Evolutionary conservation across 176 grass and related monocot genomes (phyloP), one percentile per base, ranked within the genome.

Genomic region (Oryza longistaminata): DNA sequence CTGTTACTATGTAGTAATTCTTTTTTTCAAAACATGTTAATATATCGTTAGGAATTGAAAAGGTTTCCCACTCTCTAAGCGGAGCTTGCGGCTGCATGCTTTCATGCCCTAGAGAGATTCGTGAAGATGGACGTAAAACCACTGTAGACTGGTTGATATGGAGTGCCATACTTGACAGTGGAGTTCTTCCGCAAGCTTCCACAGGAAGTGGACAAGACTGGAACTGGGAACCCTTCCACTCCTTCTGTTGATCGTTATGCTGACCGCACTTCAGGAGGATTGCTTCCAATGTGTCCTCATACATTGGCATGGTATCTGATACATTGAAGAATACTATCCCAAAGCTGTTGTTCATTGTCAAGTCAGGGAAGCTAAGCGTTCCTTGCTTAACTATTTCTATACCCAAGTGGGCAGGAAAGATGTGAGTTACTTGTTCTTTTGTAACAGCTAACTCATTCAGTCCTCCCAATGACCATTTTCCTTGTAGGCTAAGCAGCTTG

Each of bases 101-200:
- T 85, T 74, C 74, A 92, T 34, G 81, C 94, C 68, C 76, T 97
- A 9, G 94, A 97, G 64, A 94, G 85, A 83, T 97, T 46, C 90
- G 88, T 73, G 92, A 97, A 48, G 94, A 97, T 21, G 83, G 94
- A 34, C 85, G 86, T 19, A 97, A 94, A 82, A 97, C 94, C 73
- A 87, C 90, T 80, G 33, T 97, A 68, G 94, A 6, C 49, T 97
- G 66, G 94, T 97, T 82, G 94, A 97, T 39, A 97, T 97, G 94
- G 94, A 97, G 75, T 39, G 78, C n/a, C 90, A 71, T 97, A 97
- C 82, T 84, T 94, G 75, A 97, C 94, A 0, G 94, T 94, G 67
- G 94, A 97, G 22, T 97, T 97, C 85, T 97, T 97, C 88, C 85
- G 94, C 75, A 94, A 94, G 77, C 94, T 97, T 74, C 90, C 94